phyloP scores from a whole-genome alignment of 1,284 basidiomycete species.

The Paramarasmius palmivorus region DNA sequence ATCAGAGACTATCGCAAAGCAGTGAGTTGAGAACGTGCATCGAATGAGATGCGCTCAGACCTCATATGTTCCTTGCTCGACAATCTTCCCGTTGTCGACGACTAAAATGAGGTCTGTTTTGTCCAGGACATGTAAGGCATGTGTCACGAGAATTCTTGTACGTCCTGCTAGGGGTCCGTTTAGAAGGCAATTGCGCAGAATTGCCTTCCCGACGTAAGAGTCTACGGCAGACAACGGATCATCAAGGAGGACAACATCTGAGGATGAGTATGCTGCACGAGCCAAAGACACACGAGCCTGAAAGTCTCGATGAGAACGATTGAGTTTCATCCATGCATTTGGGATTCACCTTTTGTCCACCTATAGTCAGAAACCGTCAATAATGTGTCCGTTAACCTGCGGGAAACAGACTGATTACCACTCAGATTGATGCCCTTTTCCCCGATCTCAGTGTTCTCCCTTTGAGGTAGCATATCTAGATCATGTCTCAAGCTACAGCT shows the following conservation, averaged over 20 bases:
- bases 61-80: constrained; percentile 63
- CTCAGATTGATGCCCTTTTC: constrained; percentile 79
- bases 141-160: constrained; percentile 78
- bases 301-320: not conserved
- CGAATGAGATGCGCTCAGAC: constrained; percentile 29
- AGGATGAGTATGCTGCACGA: constrained; percentile 75
- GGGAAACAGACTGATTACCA: constrained; percentile 31
- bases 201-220: constrained; percentile 62
- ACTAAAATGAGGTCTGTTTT: constrained; percentile 70
- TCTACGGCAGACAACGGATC: constrained; percentile 77
- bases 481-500: constrained; percentile 70
- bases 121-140: constrained; percentile 73
- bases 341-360: constrained; percentile 55
- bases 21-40: not conserved
- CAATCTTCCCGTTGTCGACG: constrained; percentile 69
- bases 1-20: constrained; percentile 48
- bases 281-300: constrained; percentile 82
- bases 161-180: constrained; percentile 56
- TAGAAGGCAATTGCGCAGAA: constrained; percentile 63
- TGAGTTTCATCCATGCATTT: too few species aligned
- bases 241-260: constrained; percentile 74
- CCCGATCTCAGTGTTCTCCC: constrained; percentile 79
- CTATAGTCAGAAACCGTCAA: constrained; percentile 24
- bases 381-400: not conserved
- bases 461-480: constrained; percentile 63